Evolutionary conservation across 225 moss, liverwort and hornwort species (phyloP).

Genomic region (Climacium dendroides): DNA sequence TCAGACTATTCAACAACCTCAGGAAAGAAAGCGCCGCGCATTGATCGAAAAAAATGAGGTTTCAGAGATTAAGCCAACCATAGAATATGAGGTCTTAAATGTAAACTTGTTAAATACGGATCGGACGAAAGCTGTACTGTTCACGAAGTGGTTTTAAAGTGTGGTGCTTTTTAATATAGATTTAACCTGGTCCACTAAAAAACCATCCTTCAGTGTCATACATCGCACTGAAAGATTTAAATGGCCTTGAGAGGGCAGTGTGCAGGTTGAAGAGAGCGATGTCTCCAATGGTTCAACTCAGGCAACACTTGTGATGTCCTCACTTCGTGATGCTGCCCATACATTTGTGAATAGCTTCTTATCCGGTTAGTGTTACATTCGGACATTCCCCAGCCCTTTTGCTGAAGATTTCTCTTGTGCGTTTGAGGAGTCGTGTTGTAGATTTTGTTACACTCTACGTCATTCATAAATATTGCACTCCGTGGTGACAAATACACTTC

Average conservation of each 20-base stretch:
- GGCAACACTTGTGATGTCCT: constrained; percentile 31
- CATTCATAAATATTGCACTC: not conserved
- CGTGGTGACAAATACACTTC: not conserved
- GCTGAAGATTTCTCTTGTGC: not conserved
- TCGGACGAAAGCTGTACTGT: not conserved
- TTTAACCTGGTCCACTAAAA: not conserved
- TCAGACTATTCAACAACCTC: not conserved
- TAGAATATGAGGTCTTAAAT: not conserved
- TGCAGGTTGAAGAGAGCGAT: constrained; percentile 35
- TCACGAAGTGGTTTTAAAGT: not conserved
- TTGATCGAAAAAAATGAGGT: not conserved
- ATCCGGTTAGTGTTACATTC: constrained; percentile 1
- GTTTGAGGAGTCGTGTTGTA: not conserved
- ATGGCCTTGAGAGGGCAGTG: constrained; percentile 7
- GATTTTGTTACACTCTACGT: not conserved
- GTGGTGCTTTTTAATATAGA: not conserved
- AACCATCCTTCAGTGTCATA: not conserved
- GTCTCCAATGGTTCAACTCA: not conserved
- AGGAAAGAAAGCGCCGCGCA: not conserved
- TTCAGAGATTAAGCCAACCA: not conserved
- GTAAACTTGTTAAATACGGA: not conserved
- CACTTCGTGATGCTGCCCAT: constrained; percentile 45
- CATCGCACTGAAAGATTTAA: not conserved
- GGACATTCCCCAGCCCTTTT: not conserved
- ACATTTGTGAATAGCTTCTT: constrained; percentile 30